phyloP scores from a whole-genome alignment of 2,329 filamentous ascomycete species.

The Trichoderma sp. region DNA sequence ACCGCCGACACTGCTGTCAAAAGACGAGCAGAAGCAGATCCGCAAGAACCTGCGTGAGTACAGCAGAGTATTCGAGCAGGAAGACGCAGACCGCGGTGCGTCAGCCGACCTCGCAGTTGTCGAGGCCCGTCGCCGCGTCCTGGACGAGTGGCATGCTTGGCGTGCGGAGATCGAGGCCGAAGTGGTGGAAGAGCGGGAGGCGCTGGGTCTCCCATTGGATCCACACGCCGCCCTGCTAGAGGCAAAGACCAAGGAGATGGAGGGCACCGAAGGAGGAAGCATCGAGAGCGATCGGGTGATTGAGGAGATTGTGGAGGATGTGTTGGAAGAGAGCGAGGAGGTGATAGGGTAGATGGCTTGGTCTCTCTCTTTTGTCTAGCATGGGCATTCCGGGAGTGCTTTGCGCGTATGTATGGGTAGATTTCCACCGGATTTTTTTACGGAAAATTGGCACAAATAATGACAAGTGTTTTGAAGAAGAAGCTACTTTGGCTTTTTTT shows the following conservation, averaged over 20 bases:
- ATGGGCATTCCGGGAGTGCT: constrained; percentile 23
- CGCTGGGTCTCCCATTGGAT: constrained; percentile 63
- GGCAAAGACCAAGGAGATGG: constrained; percentile 50
- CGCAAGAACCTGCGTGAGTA: constrained; percentile 99
- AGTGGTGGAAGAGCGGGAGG: constrained; percentile 67
- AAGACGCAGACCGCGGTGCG: constrained; percentile 89
- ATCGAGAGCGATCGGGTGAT: constrained; percentile 74
- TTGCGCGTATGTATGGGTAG: constrained; percentile 19
- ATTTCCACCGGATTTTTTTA: constrained; percentile 23
- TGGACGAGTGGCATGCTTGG: constrained; percentile 90
- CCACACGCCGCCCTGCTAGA: constrained; percentile 61
- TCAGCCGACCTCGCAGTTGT: constrained; percentile 93
- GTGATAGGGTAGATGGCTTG: constrained; percentile 43
- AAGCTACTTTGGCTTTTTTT: background rate
- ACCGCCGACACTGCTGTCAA: constrained; percentile 83
- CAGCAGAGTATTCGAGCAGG: constrained; percentile 89
- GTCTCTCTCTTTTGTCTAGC: constrained; percentile 27
- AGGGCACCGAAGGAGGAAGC: constrained; percentile 41
- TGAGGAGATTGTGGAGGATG: constrained; percentile 86
- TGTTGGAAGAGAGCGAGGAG: constrained; percentile 82
- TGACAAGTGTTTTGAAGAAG: constrained; percentile 23
- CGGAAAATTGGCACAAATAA: constrained; percentile 34
- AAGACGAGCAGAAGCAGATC: constrained; percentile 96
- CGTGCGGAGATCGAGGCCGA: constrained; percentile 70
- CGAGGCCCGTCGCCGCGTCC: constrained; percentile 74